These are phyloP conservation scores for Monosporascus sp. DNA, from an alignment of 2,329 filamentous ascomycete species.

Conservation along the genomic window DNA sequence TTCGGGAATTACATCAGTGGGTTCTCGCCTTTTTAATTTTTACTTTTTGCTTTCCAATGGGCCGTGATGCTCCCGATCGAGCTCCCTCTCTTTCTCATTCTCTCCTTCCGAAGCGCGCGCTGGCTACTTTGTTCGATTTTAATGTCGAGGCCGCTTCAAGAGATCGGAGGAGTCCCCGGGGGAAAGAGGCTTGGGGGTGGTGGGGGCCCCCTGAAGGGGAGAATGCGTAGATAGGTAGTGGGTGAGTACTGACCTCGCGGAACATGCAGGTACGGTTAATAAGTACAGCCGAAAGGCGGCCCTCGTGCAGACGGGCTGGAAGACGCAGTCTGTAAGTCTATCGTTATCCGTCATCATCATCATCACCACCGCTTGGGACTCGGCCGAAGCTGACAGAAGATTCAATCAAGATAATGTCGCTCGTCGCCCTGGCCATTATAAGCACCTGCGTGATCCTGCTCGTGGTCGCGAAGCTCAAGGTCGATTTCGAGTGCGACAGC, in stretches of 20 bases:
- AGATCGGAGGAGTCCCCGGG: too few species aligned
- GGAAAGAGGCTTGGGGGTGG: too few species aligned
- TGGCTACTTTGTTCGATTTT: background rate
- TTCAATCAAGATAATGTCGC: conserved; percentile 50
- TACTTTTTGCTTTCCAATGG: conserved; percentile 43
- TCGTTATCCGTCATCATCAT: background rate
- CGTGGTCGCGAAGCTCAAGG: conserved; percentile 38
- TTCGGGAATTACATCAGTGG: conserved; percentile 81
- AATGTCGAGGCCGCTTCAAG: too few species aligned
- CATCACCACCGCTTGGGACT: background rate
- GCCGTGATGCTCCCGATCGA: conserved; percentile 23
- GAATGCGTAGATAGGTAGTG: too few species aligned
- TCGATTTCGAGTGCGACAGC: conserved; percentile 7
- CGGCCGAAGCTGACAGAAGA: conserved; percentile 1
- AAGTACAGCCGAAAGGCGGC: conserved; percentile 75
- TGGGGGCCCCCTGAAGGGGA: too few species aligned
- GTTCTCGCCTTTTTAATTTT: background rate
- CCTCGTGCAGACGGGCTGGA: conserved; percentile 89
- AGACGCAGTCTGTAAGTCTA: conserved; percentile 71
- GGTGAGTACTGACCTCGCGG: too few species aligned
- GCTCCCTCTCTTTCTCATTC: background rate
- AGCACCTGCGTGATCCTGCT: conserved; percentile 61
- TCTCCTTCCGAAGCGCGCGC: background rate
- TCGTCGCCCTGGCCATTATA: conserved; percentile 58
- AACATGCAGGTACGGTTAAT: conserved; percentile 57